Evolutionary conservation across 2,329 filamentous ascomycete genomes (phyloP), one percentile per base, ranked within the genome.

Genomic region (Pezicula radicicola): DNA sequence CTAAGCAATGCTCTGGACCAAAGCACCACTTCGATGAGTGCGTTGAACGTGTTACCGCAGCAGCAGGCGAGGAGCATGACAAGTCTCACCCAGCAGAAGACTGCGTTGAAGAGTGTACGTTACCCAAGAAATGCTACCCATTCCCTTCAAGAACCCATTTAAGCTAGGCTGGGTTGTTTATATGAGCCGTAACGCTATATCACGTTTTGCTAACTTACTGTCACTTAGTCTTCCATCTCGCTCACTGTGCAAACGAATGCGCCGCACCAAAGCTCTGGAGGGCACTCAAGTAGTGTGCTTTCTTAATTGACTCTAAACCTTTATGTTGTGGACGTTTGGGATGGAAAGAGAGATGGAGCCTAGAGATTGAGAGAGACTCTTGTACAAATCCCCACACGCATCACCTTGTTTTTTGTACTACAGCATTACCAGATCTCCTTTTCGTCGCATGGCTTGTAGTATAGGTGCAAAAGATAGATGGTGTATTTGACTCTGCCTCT

Each of bases 11-110:
- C 77, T 80, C 87, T 56, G 86, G 88, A 54, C 83, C 84, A 69
- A 99, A 97, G 85, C 93, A 97, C 81, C 94, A 99, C 83, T 97
- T 88, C 73, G 93, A 97, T 62, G 91, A 97, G 77, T 99, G 94
- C 73, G 91, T 93, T 65, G 92, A 96, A 83, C 91, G 94, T 66
- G 94, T 99, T 64, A 90, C 85, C 55, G 68, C 68, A 54, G 71
- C 74, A 61, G 66, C 79, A 64, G 84, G 91, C 67, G 83, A 87
- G 63, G 81, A 87, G 60, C 37, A 35, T 4, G 84, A 87, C 64
- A 79, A 81, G 74, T 84, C 86, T 75, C 86, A 78, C 51, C 77
- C 86, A 65, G 85, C 89, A 67, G 94, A 99, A 83, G 92, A 97
- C 79, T 99, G 94, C 68, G 91, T 97, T 63, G 94, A 99, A 81